phyloP scores from a whole-genome alignment of 371 early-diverging fungal species.

The Mucor ambiguus region DNA sequence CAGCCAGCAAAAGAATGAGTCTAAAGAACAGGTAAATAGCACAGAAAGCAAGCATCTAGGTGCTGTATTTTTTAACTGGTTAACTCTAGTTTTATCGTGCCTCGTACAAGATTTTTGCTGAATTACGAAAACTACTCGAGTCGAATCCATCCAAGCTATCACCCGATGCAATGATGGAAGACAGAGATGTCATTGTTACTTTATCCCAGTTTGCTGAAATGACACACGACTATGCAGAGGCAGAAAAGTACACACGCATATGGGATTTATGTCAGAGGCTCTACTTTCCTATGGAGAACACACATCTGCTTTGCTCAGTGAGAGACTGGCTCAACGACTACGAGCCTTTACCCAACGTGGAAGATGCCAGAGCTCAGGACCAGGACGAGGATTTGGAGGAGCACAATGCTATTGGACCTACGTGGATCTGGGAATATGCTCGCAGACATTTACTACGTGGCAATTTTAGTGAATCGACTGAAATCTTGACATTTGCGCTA shows the following conservation, averaged over 20 bases:
- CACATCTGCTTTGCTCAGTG: background rate
- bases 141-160: background rate
- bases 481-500: background rate
- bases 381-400: background rate
- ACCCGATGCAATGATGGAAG: background rate
- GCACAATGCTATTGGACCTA: background rate
- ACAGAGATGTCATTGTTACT: background rate
- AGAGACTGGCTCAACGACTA: slow-evolving; percentile 11
- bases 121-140: background rate
- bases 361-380: background rate
- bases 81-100: slow-evolving; percentile 4
- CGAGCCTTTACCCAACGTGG: background rate
- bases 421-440: slow-evolving; percentile 3
- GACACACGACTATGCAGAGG: background rate
- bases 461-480: background rate
- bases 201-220: slow-evolving; percentile 2
- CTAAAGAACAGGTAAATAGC: background rate
- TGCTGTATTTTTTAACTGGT: too few species aligned
- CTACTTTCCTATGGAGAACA: slow-evolving; percentile 3
- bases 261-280: slow-evolving; percentile 10
- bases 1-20: background rate
- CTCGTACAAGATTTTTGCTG: slow-evolving; percentile 3
- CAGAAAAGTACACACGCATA: background rate
- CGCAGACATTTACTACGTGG: slow-evolving; percentile 13
- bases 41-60: background rate